Percentiles rank a stretch among this genome's conserved stretches.
Evolutionary conservation across 2,329 filamentous ascomycete genomes (phyloP).

Genomic region (Aspergillaceae sp.): DNA sequence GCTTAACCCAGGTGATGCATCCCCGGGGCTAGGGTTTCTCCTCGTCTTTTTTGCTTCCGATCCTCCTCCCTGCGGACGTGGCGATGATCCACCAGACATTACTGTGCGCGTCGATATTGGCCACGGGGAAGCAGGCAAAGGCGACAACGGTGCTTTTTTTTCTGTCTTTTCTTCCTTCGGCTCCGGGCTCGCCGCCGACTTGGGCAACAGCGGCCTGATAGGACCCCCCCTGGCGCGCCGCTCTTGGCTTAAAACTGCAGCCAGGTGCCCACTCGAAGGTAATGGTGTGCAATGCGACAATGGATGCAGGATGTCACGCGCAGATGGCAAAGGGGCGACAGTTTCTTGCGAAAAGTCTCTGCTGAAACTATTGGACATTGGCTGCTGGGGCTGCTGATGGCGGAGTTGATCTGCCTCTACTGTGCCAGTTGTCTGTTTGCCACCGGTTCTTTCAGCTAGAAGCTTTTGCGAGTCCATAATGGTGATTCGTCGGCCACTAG

Average conservation of each 20-base stretch:
- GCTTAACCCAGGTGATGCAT: neutral
- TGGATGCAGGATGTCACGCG: slow-evolving; percentile 18
- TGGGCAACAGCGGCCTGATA: neutral
- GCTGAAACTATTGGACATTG: slow-evolving; percentile 1
- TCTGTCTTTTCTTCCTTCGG: neutral
- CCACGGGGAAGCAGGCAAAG: neutral
- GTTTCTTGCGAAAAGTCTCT: neutral
- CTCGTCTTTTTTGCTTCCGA: neutral
- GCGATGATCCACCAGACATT: neutral
- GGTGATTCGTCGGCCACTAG: slow-evolving; percentile 2
- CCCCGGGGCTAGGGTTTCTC: neutral
- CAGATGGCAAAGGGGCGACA: slow-evolving; percentile 10
- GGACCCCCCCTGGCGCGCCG: slow-evolving; percentile 3
- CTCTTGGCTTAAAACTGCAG: slow-evolving; percentile 10
- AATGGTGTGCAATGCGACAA: slow-evolving; percentile 14
- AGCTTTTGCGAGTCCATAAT: slow-evolving; percentile 11
- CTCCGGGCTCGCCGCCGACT: neutral
- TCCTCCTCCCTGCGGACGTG: neutral
- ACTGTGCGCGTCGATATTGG: neutral
- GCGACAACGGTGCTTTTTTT: no score
- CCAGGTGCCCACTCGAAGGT: slow-evolving; percentile 18
- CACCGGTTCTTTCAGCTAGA: slow-evolving; percentile 9
- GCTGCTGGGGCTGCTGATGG: slow-evolving; percentile 1
- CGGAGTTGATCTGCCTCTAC: neutral
- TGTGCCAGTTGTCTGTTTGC: slow-evolving; percentile 8